A percentile compares a stretch with the other conserved stretches of the same genome.
Evolutionary conservation across 768 basidiomycete species (phyloP).

Genomic region (Vararia minispora): DNA sequence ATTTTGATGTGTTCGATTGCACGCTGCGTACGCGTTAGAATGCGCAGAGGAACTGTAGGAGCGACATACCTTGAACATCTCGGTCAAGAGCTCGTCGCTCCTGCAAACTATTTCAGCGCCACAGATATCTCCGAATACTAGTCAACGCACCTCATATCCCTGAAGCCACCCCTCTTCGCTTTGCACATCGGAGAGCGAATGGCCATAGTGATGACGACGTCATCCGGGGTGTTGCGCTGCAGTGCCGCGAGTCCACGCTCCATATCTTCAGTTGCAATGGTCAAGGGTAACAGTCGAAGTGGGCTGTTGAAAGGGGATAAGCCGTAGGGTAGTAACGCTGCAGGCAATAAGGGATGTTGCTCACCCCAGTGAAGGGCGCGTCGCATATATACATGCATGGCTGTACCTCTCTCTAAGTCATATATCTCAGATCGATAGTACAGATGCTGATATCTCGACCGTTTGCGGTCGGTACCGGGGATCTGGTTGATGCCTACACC

Average conservation of each 20-base stretch:
- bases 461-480: too few relatives aligned
- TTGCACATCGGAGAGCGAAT: slow-evolving; percentile 64
- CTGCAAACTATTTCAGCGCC: slow-evolving; percentile 27
- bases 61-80: slow-evolving; percentile 62
- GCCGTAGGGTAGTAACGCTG: too few relatives aligned
- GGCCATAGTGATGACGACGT: slow-evolving; percentile 74
- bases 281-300: too few relatives aligned
- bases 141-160: slow-evolving; percentile 45
- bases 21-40: slow-evolving; percentile 29
- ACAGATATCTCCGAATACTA: slow-evolving; percentile 1
- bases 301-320: too few relatives aligned
- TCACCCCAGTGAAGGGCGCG: too few relatives aligned
- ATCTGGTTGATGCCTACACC: too few relatives aligned
- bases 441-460: too few relatives aligned
- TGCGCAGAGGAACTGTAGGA: slow-evolving; percentile 8
- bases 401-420: too few relatives aligned
- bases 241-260: slow-evolving; percentile 34
- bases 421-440: too few relatives aligned
- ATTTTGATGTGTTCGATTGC: slow-evolving; percentile 43
- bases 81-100: slow-evolving; percentile 65
- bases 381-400: too few relatives aligned
- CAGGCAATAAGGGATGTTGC: too few relatives aligned
- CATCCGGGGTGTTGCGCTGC: slow-evolving; percentile 49
- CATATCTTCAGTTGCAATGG: too few relatives aligned
- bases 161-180: slow-evolving; percentile 61